Base-by-base conservation (phyloP, 768 basidiomycete genomes). In the Calvatia gigantea region DNA sequence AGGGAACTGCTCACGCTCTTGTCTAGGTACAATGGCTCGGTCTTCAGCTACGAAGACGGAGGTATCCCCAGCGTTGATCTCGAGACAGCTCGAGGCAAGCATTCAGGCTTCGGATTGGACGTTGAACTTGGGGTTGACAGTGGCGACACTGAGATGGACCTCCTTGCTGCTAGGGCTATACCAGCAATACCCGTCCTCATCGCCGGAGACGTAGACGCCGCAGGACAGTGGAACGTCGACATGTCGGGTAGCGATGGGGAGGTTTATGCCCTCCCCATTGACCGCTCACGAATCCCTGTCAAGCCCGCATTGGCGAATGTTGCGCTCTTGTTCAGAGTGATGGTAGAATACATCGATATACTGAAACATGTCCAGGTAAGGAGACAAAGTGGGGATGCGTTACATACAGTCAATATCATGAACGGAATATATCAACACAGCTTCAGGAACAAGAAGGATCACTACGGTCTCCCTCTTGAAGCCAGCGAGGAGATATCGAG, bases 31-130 rank as follows among this genome's bases (percentile, higher is more conserved):
- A 64, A 58, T 7, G 66, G 68, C 2, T 37, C 54, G 0, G 25
- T 66, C 21, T 19, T 74, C 17, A 61, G 63, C 1, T 75, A 75
- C 56, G 62, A 71, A 23, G 75, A 76, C 44, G 70, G 73, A 56
- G 74, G 75, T 6, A 48, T 73, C 12, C 60, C 73, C 25, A 71
- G 68, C 42, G 64, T 73, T 1, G 69, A 74, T 52, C 56, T 73
- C 15, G 75, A 71, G 9, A 62, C 62, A 59, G 14, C 49, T 27
- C 9, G 37, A 17, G 35, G 15, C 27, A 47, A 58, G 1, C 38
- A 48, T 32, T 54, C 61, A 8, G 72, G 73, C 2, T 58, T 72
- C 14, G 58, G 65, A 3, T 55, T 68, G 2, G 68, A 70, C 45
- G 12, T 73, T 5, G 71, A 72, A 42, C 54, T 73, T 12, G 70